Base-by-base conservation (phyloP, 192 early-diverging fungal species). In the Radiomyces spectabilis region DNA sequence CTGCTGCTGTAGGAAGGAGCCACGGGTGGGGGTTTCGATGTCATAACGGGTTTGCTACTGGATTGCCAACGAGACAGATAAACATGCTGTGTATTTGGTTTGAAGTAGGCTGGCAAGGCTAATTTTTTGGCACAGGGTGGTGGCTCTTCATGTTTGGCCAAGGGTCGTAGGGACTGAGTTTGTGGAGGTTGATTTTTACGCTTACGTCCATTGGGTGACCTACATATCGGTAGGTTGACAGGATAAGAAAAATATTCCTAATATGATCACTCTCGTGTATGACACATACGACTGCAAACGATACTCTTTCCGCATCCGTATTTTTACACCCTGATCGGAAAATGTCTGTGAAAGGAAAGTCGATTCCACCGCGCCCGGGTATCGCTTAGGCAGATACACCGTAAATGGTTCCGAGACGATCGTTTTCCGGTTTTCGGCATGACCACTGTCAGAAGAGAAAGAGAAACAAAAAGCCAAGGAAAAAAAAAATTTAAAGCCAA, bases 311-410 rank as follows among this genome's bases (percentile, higher is more conserved):
- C 92, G 74, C 41, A 93, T 91, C 24, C 92, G 80, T 50, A 97
- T 93, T 55, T 91, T 87, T 21, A 97, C 79, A 5, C 94, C 94
- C 56, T 97, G 94, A 58, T 97, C 91, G 12, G 94, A 91, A 79
- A 97, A 94, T 5, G 83, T 81, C 53, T 87, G 78, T 7, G 91
- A 90, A 41, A 96, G 69, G 47, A 79, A 84, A 0, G 93, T 96
- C 6, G 90, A 86, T 65, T 92, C 89, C 25, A 87, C 84, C 85
- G 88, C 89, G 15, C 93, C 93, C 12, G 93, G 93, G 55, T 92
- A 95, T 54, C 83, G 84, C 66, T 92, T 95, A 51, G 91, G 85
- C 15, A 88, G 83, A 57, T 87, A 90, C 1, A 92, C 88, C 9
- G 76, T 87, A 65, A 92, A 87, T 21, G 76, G 54, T 21, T 86